Evolutionary conservation across 352 stramenopile genomes (phyloP), one percentile per base, ranked within the genome.

Genomic region (Globisporangium middletonii): DNA sequence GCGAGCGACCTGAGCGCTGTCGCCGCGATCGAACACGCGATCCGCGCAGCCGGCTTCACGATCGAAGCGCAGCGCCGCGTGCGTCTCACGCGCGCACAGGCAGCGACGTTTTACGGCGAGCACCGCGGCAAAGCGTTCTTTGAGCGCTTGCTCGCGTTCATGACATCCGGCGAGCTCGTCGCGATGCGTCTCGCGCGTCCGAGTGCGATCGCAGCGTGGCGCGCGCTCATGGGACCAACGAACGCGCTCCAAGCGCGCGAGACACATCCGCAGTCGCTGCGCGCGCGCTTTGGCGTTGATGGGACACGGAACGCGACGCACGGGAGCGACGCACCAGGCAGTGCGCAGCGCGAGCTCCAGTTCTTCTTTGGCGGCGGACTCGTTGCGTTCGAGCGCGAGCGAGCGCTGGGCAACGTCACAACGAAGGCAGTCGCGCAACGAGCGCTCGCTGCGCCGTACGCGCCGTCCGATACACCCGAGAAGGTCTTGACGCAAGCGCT

Each of bases 241-340:
- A 89, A 95, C 62, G 73, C 79, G 15, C 52, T 67, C 11, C 64
- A 55, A 41, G 86, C 86, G 4, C 62, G 73, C 0, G 59, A 74
- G 37, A 77, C 63, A 1, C 60, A 79, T 30, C 73, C 80, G 13
- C 79, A 68, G 72, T 81, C 72, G 9, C 58, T 96, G 30, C 74
- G 85, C 4, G 88, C 76, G 16, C 69, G 74, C n/a, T 95, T 89
- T 56, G 88, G 88, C 12, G 49, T 85, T n/a, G 79, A 93, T 30
- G 78, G 84, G 16, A 92, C 77, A 1, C 55, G 65, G 23, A 96
- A 96, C 59, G 83, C 88, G 9, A 92, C 85, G 1, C 88, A 95
- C 50, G 88, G 86, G 26, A 92, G 76, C 52, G 86, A 96, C 55
- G 74, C 75, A 4, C 60, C 48, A 18, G 49, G 42, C 7, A 89